Conservation (phyloP, 352 stramenopile genomes). For the Globisporangium solare region DNA sequence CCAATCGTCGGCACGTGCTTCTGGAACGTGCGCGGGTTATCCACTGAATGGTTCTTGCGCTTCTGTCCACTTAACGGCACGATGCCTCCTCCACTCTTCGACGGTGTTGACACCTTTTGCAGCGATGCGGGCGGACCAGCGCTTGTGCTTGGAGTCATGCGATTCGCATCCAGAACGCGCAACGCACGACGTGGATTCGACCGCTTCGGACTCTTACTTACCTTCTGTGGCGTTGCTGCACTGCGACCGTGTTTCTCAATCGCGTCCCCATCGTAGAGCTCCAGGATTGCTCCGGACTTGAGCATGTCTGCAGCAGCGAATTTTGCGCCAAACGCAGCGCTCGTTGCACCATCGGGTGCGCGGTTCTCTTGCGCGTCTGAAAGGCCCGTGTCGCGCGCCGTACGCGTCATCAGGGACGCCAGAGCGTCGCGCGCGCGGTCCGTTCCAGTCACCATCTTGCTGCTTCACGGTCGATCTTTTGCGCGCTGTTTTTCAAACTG, state of each 20-base stretch:
- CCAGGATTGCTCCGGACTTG: slow-evolving; percentile 9
- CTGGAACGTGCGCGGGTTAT: background rate
- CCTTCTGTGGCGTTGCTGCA: background rate
- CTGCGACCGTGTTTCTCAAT: background rate
- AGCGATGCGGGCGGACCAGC: background rate
- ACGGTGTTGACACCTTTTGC: background rate
- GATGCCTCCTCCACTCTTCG: background rate
- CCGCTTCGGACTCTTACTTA: background rate
- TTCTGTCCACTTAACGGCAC: slow-evolving; percentile 9
- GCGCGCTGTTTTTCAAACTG: slow-evolving; percentile 10
- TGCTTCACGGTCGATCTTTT: slow-evolving; percentile 22
- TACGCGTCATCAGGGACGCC: background rate
- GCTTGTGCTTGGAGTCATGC: background rate
- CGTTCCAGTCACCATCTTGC: background rate
- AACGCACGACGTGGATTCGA: slow-evolving; percentile 7
- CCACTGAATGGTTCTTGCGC: slow-evolving; percentile 9
- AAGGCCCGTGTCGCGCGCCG: background rate
- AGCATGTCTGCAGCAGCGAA: slow-evolving; percentile 3
- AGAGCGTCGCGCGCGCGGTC: no score
- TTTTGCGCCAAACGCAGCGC: slow-evolving; percentile 5
- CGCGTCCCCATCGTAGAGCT: no score
- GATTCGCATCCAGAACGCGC: slow-evolving; percentile 13
- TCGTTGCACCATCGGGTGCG: slow-evolving; percentile 14
- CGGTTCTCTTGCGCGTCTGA: slow-evolving; percentile 30
- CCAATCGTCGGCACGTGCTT: background rate